Conservation (phyloP, 2,329 filamentous ascomycete genomes). For the Fusarium succisae region DNA sequence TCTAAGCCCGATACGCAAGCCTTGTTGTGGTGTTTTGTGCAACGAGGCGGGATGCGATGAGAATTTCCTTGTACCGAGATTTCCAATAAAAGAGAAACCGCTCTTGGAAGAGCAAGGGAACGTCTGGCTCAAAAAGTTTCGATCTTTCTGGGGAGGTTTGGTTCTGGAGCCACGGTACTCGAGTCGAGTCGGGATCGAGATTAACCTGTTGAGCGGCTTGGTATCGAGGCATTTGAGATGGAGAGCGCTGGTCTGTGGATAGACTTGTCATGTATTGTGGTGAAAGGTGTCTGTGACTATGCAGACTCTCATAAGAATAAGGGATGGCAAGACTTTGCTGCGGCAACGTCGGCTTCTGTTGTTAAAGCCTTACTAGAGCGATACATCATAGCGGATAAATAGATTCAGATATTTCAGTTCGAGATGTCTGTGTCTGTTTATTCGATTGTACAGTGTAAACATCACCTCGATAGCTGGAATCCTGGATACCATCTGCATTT, state of each 20-base stretch:
- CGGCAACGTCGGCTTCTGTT: neutral
- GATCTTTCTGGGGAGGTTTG: neutral
- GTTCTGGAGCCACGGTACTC: neutral
- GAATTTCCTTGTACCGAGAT: accelerated
- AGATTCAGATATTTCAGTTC: accelerated
- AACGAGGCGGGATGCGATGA: neutral
- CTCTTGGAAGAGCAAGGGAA: accelerated
- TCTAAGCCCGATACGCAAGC: accelerated
- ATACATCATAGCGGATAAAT: neutral
- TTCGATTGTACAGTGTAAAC: too few species aligned
- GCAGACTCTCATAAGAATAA: neutral
- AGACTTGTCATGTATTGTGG: conserved; percentile 47
- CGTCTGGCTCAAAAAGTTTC: accelerated
- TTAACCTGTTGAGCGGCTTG: accelerated
- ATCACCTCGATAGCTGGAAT: accelerated
- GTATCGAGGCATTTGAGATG: conserved; percentile 42
- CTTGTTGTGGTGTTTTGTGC: neutral
- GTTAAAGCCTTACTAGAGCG: neutral
- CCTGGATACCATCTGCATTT: accelerated
- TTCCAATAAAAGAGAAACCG: accelerated
- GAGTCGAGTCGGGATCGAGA: neutral
- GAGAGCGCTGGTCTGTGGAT: conserved; percentile 46
- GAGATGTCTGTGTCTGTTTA: neutral
- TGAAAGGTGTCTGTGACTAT: conserved; percentile 39
- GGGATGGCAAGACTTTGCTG: neutral